Conservation (phyloP, 2,329 filamentous ascomycete species). For the Xylariales sp. region DNA sequence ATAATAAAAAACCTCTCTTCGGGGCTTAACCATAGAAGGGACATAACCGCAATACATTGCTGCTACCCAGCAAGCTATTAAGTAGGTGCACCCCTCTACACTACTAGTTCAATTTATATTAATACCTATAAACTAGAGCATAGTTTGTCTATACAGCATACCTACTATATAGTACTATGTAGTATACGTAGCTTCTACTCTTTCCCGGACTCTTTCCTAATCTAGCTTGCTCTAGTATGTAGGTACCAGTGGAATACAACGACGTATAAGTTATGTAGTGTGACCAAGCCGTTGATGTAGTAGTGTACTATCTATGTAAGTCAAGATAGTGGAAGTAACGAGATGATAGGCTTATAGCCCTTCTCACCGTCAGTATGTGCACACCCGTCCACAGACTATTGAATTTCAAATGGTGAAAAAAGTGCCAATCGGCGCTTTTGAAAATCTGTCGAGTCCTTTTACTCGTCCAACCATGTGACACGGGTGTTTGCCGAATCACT, state of each 20-base stretch:
- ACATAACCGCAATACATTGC: no score
- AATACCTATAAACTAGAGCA: no score
- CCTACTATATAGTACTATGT: no score
- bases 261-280: slow-evolving; percentile 26
- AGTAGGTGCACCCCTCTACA: no score
- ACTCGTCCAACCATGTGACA: slow-evolving; percentile 46
- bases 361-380: slow-evolving; percentile 13
- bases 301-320: no score
- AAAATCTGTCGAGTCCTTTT: slow-evolving; percentile 27
- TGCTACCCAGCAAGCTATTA: no score
- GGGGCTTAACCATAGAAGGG: no score
- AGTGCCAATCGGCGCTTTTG: slow-evolving; percentile 36
- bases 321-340: background rate
- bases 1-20: background rate
- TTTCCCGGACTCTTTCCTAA: slow-evolving; percentile 29
- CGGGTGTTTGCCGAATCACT: slow-evolving; percentile 41
- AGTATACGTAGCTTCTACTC: background rate
- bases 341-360: slow-evolving; percentile 22
- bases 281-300: slow-evolving; percentile 18
- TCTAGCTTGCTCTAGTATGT: slow-evolving; percentile 4
- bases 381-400: slow-evolving; percentile 37
- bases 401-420: slow-evolving; percentile 32
- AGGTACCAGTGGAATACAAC: background rate
- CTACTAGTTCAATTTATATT: no score
- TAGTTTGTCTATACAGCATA: no score